Evolutionary conservation across 2,329 filamentous ascomycete species (phyloP).

Genomic region (Coniosporium tulheliwenetii): DNA sequence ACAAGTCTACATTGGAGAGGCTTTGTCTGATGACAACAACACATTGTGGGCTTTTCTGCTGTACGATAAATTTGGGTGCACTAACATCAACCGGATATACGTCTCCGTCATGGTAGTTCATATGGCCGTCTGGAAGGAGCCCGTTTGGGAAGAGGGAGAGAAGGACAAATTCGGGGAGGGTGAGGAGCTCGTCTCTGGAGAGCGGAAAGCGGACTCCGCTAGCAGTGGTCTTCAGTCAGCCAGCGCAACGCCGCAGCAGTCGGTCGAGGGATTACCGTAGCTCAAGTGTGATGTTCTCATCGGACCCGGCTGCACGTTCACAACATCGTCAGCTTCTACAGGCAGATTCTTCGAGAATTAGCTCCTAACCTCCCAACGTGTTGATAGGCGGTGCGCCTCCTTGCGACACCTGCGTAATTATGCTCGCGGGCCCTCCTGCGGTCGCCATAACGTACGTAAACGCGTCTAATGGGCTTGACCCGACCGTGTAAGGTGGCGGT

Average conservation of each 20-base stretch:
- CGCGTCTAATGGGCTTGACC: slow-evolving; percentile 75
- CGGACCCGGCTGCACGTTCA: slow-evolving; percentile 52
- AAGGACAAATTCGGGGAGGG: slow-evolving; percentile 90
- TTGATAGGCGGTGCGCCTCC: slow-evolving; percentile 73
- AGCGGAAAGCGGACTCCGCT: slow-evolving; percentile 90
- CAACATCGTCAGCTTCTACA: slow-evolving; percentile 1
- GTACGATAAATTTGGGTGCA: slow-evolving; percentile 10
- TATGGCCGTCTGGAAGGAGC: slow-evolving; percentile 90
- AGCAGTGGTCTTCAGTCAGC: slow-evolving; percentile 11
- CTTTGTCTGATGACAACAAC: not conserved
- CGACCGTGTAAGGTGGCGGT: slow-evolving; percentile 91
- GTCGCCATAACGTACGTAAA: slow-evolving; percentile 98
- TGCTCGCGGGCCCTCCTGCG: slow-evolving; percentile 91
- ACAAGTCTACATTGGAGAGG: slow-evolving; percentile 25
- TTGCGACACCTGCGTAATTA: slow-evolving; percentile 98
- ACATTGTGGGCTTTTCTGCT: not conserved
- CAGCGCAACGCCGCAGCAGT: slow-evolving; percentile 7
- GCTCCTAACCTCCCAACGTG: slow-evolving; percentile 59
- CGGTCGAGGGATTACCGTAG: slow-evolving; percentile 47
- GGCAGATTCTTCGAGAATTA: not conserved
- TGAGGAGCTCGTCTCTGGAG: slow-evolving; percentile 86
- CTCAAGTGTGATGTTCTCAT: slow-evolving; percentile 92
- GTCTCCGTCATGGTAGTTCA: slow-evolving; percentile 86
- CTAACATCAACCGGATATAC: slow-evolving; percentile 95
- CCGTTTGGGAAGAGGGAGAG: slow-evolving; percentile 97